Conservation (phyloP, 2,329 filamentous ascomycete genomes). For the Lecanicillium sp. region DNA sequence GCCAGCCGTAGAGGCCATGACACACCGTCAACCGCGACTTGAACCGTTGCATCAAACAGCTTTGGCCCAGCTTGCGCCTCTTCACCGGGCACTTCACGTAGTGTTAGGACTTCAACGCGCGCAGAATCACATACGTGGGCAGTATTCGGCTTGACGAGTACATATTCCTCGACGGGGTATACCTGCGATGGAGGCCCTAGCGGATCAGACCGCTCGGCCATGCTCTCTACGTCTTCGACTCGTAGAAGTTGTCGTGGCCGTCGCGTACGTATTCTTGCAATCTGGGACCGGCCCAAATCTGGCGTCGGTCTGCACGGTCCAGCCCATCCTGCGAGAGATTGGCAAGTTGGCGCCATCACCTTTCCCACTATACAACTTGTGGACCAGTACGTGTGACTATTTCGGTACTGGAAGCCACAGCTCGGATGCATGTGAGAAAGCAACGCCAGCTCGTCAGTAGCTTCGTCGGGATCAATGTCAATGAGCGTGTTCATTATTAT, state of each 20-base stretch:
- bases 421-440: constrained; percentile 61
- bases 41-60: constrained; percentile 52
- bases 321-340: constrained; percentile 64
- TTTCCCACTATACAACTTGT: constrained; percentile 65
- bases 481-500: constrained; percentile 72
- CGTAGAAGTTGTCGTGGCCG: constrained; percentile 48
- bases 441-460: constrained; percentile 55
- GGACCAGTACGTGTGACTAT: constrained; percentile 70
- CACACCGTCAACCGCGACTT: constrained; percentile 54
- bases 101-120: constrained; percentile 58
- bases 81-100: constrained; percentile 32
- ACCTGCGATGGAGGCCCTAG: constrained; percentile 53
- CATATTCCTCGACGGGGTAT: constrained; percentile 62
- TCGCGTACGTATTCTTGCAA: constrained; percentile 57
- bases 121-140: constrained; percentile 57
- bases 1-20: constrained; percentile 56
- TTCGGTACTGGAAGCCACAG: constrained; percentile 68
- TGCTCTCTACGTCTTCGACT: constrained; percentile 52
- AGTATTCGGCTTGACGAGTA: constrained; percentile 48
- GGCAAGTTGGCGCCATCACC: constrained; percentile 64
- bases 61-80: constrained; percentile 25
- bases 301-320: constrained; percentile 61
- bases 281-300: constrained; percentile 60
- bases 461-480: constrained; percentile 63
- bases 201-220: constrained; percentile 60